phyloP scores from a whole-genome alignment of 352 stramenopile genomes.

The Phytophthora nicotianae region DNA sequence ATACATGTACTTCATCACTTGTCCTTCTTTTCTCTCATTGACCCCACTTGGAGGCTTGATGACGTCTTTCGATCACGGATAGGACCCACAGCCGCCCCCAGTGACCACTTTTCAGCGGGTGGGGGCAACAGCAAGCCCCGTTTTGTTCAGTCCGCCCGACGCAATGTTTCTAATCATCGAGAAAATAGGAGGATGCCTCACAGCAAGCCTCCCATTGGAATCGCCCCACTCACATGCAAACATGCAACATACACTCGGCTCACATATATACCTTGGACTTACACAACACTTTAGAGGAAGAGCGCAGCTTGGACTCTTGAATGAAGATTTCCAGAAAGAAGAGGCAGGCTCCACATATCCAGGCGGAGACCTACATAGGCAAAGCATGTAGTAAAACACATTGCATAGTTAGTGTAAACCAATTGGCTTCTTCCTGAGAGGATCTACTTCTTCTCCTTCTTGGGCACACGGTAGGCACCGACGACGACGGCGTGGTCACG shows the following conservation, averaged over 20 bases:
- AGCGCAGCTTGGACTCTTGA: slow-evolving; percentile 31
- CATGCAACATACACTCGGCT: slow-evolving; percentile 20
- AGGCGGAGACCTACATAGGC: slow-evolving; percentile 42
- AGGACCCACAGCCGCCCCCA: slow-evolving; percentile 27
- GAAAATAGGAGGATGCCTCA: slow-evolving; percentile 43
- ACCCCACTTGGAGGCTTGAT: slow-evolving; percentile 56
- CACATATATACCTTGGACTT: slow-evolving; percentile 2
- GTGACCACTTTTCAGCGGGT: slow-evolving; percentile 82
- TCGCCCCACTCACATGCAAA: slow-evolving; percentile 35
- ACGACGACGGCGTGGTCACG: slow-evolving; percentile 99
- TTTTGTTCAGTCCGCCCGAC: slow-evolving; percentile 90
- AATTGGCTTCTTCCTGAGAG: slow-evolving; percentile 18
- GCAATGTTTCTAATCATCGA: slow-evolving; percentile 86
- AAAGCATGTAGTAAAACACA: slow-evolving; percentile 42
- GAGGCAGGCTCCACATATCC: slow-evolving; percentile 32
- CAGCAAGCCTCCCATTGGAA: slow-evolving; percentile 30
- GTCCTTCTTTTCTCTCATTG: slow-evolving; percentile 64
- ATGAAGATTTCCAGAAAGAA: slow-evolving; percentile 12
- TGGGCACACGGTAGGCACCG: slow-evolving; percentile 94
- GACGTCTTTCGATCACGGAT: slow-evolving; percentile 83
- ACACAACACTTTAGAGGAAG: slow-evolving; percentile 14
- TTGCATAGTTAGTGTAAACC: slow-evolving; percentile 47
- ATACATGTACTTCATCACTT: slow-evolving; percentile 18
- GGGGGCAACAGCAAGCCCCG: slow-evolving; percentile 31
- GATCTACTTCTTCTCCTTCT: slow-evolving; percentile 93